These are phyloP conservation scores for Termitomyces sp. DNA, from an alignment of 768 basidiomycete genomes.

Conservation along the genomic window DNA sequence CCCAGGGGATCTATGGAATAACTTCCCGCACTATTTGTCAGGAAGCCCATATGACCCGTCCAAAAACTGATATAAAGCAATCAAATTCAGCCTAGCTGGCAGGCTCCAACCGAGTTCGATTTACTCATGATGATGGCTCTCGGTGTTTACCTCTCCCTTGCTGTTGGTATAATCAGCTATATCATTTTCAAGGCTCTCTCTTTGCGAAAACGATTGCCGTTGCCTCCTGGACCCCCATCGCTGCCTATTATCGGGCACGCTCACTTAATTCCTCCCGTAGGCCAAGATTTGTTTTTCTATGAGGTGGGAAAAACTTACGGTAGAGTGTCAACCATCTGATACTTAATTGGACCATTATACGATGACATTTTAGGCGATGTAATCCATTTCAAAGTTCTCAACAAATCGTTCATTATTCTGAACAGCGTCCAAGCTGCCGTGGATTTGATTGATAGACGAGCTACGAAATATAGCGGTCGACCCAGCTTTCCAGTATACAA, in stretches of 20 bases:
- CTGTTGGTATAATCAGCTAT: neutral
- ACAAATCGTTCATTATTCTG: conserved; percentile 20
- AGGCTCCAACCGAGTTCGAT: too few relatives aligned
- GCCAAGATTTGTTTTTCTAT: conserved; percentile 23
- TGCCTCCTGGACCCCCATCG: conserved; percentile 32
- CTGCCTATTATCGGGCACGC: conserved; percentile 34
- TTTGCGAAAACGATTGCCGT: neutral
- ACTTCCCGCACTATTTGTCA: neutral
- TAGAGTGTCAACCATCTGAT: neutral
- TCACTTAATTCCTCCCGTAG: conserved; percentile 24
- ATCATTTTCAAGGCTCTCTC: neutral
- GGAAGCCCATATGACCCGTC: neutral
- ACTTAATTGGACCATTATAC: neutral
- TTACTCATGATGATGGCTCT: too few relatives aligned
- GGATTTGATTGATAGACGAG: conserved; percentile 20
- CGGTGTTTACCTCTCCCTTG: neutral
- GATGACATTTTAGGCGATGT: conserved; percentile 18
- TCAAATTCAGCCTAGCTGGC: too few relatives aligned
- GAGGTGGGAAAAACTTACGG: conserved; percentile 31
- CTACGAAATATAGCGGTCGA: conserved; percentile 21
- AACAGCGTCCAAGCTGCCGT: conserved; percentile 20
- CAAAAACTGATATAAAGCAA: neutral
- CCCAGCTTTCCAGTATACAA: conserved; percentile 17
- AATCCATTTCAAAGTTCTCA: conserved; percentile 17
- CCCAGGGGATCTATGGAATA: too few relatives aligned